A percentile compares a stretch with the other conserved stretches of the same genome.
phyloP scores from a whole-genome alignment of 305 asterid species.

The Vinca major region DNA sequence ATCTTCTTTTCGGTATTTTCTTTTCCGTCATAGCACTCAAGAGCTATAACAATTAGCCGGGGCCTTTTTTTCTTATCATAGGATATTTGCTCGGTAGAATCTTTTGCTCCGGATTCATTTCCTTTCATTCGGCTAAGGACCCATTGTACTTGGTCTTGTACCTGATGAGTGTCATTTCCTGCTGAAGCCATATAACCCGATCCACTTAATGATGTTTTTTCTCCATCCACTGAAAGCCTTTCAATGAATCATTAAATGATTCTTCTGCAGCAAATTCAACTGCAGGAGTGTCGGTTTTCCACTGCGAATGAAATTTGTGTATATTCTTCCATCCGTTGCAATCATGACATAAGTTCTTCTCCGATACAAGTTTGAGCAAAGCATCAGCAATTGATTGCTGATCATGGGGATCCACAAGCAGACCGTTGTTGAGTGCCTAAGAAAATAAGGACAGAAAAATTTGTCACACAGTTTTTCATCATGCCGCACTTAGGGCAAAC shows the following conservation, averaged over 20 bases:
- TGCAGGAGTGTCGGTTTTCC: conserved; percentile 72
- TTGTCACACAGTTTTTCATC: not conserved
- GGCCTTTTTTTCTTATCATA: conserved; percentile 57
- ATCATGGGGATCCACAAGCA: too few relatives aligned
- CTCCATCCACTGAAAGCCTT: conserved; percentile 77
- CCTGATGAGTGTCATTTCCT: conserved; percentile 32
- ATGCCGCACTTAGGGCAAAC: not conserved
- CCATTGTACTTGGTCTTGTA: conserved; percentile 63
- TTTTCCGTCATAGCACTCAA: conserved; percentile 57
- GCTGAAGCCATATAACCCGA: conserved; percentile 29
- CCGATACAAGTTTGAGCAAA: conserved; percentile 90
- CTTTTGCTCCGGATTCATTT: conserved; percentile 28
- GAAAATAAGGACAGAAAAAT: not conserved
- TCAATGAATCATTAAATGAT: conserved; percentile 69
- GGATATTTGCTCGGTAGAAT: conserved; percentile 53
- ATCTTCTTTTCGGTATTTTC: conserved; percentile 59
- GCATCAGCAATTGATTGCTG: too few relatives aligned
- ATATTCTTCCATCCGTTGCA: too few relatives aligned
- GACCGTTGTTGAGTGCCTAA: conserved; percentile 91
- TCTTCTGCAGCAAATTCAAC: conserved; percentile 46
- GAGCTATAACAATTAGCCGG: conserved; percentile 54
- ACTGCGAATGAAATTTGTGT: conserved; percentile 79
- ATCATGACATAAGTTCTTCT: too few relatives aligned
- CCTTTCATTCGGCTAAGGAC: conserved; percentile 56
- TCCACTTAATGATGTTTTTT: conserved; percentile 48